These are phyloP conservation scores for Fusarium cyanostomum DNA, from an alignment of 2,329 filamentous ascomycete genomes.

Conservation along the genomic window DNA sequence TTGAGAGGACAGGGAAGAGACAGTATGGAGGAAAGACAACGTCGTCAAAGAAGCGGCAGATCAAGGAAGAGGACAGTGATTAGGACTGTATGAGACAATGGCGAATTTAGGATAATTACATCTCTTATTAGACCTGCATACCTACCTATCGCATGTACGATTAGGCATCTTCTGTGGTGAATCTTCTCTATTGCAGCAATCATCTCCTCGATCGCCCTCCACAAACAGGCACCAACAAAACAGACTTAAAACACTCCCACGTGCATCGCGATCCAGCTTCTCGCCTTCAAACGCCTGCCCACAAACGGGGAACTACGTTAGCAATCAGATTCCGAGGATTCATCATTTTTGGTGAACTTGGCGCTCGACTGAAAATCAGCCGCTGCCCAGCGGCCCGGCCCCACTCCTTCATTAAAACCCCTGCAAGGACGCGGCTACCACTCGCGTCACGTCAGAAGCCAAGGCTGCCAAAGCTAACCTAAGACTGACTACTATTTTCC, in stretches of 20 bases:
- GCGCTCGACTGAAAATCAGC: slow-evolving; percentile 7
- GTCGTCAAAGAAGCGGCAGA: slow-evolving; percentile 20
- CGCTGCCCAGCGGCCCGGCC: slow-evolving; percentile 18
- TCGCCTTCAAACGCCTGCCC: too few relatives aligned
- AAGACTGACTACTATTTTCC: slow-evolving; percentile 29
- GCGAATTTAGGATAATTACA: neutral
- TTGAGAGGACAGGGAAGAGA: slow-evolving; percentile 39
- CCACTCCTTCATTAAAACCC: slow-evolving; percentile 40
- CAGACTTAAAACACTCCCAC: too few relatives aligned
- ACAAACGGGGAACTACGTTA: neutral
- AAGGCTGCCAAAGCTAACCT: slow-evolving; percentile 5
- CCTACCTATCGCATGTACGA: too few relatives aligned
- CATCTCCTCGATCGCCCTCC: too few relatives aligned
- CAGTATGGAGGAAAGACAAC: slow-evolving; percentile 27
- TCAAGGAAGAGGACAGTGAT: slow-evolving; percentile 30
- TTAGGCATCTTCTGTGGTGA: too few relatives aligned
- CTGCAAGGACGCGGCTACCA: slow-evolving; percentile 39
- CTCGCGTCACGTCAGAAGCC: slow-evolving; percentile 27
- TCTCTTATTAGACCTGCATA: neutral
- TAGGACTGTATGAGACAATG: neutral
- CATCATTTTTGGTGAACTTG: neutral
- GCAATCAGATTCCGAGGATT: neutral
- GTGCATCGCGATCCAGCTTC: too few relatives aligned
- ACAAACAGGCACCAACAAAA: too few relatives aligned
- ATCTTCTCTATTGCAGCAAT: too few relatives aligned